Conservation (phyloP, 2,329 filamentous ascomycete species). For the Onygenales sp. region DNA sequence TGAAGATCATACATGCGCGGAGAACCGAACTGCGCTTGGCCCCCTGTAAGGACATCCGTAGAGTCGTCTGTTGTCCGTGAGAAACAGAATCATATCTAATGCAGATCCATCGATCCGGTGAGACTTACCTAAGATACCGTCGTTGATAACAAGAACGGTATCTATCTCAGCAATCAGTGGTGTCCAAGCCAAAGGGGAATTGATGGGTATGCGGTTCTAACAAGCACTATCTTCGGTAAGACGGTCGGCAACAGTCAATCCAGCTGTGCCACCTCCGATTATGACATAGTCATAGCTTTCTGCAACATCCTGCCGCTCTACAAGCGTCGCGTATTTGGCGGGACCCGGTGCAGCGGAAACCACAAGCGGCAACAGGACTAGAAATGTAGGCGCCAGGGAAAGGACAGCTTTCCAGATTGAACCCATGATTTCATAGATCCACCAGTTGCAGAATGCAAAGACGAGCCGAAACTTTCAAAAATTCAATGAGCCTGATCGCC, state of each 20-base stretch:
- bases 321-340: not conserved
- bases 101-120: not conserved
- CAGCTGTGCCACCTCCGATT: slow-evolving; percentile 13
- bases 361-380: not conserved
- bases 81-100: not conserved
- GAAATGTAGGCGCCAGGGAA: not conserved
- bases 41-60: not conserved
- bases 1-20: not conserved
- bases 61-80: not conserved
- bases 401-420: not conserved
- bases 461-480: not conserved
- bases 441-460: too few relatives aligned
- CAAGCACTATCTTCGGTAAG: slow-evolving; percentile 5
- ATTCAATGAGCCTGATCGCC: not conserved
- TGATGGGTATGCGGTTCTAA: not conserved
- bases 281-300: slow-evolving; percentile 16
- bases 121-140: not conserved
- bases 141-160: not conserved
- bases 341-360: too few relatives aligned
- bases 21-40: not conserved
- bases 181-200: not conserved
- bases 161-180: not conserved
- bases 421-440: not conserved
- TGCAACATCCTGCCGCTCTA: not conserved
- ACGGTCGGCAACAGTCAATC: slow-evolving; percentile 10